Conservation (phyloP, 805 yeast genomes). For the Starmerella sp. region DNA sequence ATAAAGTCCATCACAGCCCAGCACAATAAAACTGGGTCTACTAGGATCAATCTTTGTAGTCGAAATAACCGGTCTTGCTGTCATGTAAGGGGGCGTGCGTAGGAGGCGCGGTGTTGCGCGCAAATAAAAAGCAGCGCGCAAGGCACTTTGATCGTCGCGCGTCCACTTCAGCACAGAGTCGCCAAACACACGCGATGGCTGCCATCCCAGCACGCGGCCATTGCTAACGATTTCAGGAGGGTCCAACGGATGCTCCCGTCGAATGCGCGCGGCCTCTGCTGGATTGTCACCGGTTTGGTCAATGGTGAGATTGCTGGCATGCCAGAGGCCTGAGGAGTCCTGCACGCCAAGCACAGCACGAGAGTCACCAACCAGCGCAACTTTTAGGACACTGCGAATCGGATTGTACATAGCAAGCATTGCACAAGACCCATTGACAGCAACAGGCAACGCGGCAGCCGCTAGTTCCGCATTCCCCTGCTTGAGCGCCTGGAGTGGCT, state of each 20-base stretch:
- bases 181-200: constrained; percentile 93
- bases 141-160: constrained; percentile 52
- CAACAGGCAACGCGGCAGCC: constrained; percentile 70
- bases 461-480: constrained; percentile 53
- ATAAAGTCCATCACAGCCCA: constrained; percentile 89
- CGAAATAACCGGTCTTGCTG: constrained; percentile 86
- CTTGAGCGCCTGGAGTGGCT: constrained; percentile 54
- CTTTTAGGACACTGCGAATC: constrained; percentile 52
- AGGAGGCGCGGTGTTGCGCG: constrained; percentile 53
- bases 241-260: constrained; percentile 83
- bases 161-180: constrained; percentile 87
- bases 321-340: constrained; percentile 58
- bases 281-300: constrained; percentile 92
- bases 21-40: constrained; percentile 69
- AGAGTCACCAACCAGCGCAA: constrained; percentile 94
- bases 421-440: constrained; percentile 67
- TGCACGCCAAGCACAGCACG: constrained; percentile 73
- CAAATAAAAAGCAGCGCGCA: constrained; percentile 68
- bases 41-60: constrained; percentile 61
- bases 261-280: constrained; percentile 68
- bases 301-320: constrained; percentile 69
- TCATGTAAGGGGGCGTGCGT: constrained; percentile 87
- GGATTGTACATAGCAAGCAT: constrained; percentile 77
- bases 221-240: constrained; percentile 36
- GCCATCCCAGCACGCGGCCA: constrained; percentile 87